Conservation (phyloP, 1,284 basidiomycete species). For the Exsudoporus floridanus region DNA sequence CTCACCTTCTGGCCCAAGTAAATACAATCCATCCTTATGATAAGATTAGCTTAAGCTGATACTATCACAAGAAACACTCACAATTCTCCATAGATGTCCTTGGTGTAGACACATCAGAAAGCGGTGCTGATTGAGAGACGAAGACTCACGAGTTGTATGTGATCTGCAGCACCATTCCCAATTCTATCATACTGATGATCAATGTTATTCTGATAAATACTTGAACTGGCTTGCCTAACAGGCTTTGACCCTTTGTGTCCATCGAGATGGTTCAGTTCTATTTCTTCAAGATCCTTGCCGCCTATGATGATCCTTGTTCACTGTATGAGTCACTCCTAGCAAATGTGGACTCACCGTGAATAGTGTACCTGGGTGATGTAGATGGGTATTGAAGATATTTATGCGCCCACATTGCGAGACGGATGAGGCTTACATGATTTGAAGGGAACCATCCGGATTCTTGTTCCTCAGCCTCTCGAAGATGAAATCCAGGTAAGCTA, state of each 20-base stretch:
- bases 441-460: conserved; percentile 85
- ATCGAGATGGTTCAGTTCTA: conserved; percentile 79
- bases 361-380: conserved; percentile 58
- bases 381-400: background rate
- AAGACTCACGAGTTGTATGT: conserved; percentile 73
- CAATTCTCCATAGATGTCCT: conserved; percentile 93
- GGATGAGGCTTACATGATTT: conserved; percentile 68
- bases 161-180: conserved; percentile 87
- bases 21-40: conserved; percentile 83
- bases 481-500: conserved; percentile 89
- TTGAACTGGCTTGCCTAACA: conserved; percentile 46
- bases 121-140: background rate
- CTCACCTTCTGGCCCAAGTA: conserved; percentile 88
- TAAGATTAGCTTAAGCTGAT: conserved; percentile 1
- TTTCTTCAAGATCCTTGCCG: conserved; percentile 81
- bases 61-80: conserved; percentile 33
- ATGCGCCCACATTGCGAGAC: background rate
- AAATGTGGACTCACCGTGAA: conserved; percentile 56
- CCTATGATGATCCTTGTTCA: conserved; percentile 40
- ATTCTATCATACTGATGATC: conserved; percentile 48
- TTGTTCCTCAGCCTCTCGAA: conserved; percentile 77
- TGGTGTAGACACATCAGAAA: background rate
- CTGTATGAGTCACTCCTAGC: background rate
- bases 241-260: conserved; percentile 84
- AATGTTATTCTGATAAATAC: background rate